Conservation (phyloP, 2,329 filamentous ascomycete genomes). For the Cladosporium sp. region DNA sequence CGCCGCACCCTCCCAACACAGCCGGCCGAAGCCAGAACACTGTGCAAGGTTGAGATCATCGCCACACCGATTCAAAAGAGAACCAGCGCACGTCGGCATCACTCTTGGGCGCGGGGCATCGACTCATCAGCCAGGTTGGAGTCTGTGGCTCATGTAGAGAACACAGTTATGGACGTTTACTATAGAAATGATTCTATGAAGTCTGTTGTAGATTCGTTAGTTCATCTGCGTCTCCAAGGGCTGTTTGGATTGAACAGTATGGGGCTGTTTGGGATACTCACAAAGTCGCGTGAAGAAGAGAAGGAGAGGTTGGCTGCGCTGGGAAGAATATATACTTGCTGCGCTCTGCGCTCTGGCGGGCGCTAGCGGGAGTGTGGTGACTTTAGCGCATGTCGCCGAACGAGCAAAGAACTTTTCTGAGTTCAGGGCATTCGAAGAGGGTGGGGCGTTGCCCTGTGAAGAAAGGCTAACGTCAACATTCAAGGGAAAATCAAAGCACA, state of each 20-base stretch:
- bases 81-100: constrained; percentile 34
- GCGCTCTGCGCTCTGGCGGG: neutral
- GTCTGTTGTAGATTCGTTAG: constrained; percentile 17
- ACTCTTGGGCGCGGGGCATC: constrained; percentile 40
- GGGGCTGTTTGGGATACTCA: neutral
- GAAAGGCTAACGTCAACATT: neutral
- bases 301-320: neutral
- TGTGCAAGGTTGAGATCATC: constrained; percentile 39
- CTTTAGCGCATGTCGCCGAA: neutral
- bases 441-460: neutral
- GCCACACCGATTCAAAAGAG: constrained; percentile 26
- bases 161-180: constrained; percentile 26
- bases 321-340: constrained; percentile 3
- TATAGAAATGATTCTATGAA: constrained; percentile 27
- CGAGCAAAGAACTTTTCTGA: neutral
- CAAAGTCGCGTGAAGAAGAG: constrained; percentile 9
- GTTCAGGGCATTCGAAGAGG: neutral
- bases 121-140: constrained; percentile 40
- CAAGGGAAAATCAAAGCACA: neutral
- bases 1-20: constrained; percentile 36
- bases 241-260: neutral
- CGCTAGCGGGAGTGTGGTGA: neutral
- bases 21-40: constrained; percentile 38
- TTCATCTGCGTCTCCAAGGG: neutral
- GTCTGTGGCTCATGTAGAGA: constrained; percentile 31